A percentile compares a stretch with the other conserved stretches of the same genome.
These are phyloP conservation scores for Aspergillus ochraceus DNA, from an alignment of 2,329 filamentous ascomycete species.

Conservation along the genomic window DNA sequence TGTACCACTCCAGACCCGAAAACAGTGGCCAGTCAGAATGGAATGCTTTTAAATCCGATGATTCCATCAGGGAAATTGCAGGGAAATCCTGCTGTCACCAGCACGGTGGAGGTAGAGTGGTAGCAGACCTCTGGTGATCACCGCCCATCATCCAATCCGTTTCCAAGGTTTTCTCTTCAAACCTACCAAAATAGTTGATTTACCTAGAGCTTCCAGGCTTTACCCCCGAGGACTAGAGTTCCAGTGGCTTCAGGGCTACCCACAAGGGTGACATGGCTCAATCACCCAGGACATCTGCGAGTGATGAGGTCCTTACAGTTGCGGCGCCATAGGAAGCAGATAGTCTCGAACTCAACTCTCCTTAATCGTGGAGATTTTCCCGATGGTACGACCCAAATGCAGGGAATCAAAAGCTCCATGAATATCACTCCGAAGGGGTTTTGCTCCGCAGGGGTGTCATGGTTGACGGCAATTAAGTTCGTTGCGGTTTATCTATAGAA, in stretches of 20 bases:
- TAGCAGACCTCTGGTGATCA: neutral
- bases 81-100: neutral
- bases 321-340: neutral
- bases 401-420: neutral
- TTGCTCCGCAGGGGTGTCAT: too few species aligned
- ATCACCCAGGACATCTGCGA: neutral
- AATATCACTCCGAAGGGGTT: neutral
- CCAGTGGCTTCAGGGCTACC: neutral
- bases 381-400: neutral
- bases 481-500: neutral
- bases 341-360: neutral
- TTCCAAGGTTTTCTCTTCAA: neutral
- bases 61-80: neutral
- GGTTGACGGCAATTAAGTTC: too few species aligned
- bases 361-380: neutral
- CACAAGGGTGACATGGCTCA: neutral
- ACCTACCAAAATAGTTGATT: neutral
- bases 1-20: neutral
- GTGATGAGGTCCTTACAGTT: neutral
- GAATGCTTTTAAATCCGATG: neutral
- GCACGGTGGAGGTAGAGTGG: too few species aligned
- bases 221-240: neutral
- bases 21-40: neutral
- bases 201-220: neutral
- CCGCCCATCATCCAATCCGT: neutral